A percentile compares a stretch with the other conserved stretches of the same genome.
Evolutionary conservation across 495 filamentous ascomycete species (phyloP).

Genomic region (Corynascus novoguineensis): DNA sequence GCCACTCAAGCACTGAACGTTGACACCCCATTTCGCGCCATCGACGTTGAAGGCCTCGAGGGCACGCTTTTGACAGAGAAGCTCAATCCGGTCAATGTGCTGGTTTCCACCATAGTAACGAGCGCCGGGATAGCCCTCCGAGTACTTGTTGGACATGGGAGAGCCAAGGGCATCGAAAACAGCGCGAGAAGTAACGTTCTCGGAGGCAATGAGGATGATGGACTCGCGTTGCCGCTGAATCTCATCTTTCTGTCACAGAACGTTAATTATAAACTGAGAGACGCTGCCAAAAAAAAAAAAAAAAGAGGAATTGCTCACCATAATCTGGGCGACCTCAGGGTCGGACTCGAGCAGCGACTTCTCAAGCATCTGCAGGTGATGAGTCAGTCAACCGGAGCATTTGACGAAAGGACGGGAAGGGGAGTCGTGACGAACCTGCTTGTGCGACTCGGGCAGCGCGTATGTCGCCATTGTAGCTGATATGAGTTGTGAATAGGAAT

Average conservation of each 20-base stretch:
- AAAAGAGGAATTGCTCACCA: conserved; percentile 55
- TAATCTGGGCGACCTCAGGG: conserved; percentile 87
- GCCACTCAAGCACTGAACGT: conserved; percentile 90
- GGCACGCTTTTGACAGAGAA: conserved; percentile 92
- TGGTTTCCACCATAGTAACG: conserved; percentile 99
- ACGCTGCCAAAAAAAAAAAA: background rate
- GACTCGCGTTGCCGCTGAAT: conserved; percentile 97
- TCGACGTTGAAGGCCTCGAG: conserved; percentile 88
- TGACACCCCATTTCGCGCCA: conserved; percentile 91
- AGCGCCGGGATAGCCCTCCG: conserved; percentile 95
- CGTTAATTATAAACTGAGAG: background rate
- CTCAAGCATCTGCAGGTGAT: conserved; percentile 73
- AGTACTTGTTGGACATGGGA: conserved; percentile 98
- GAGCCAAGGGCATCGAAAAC: conserved; percentile 87
- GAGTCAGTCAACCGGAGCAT: conserved; percentile 41
- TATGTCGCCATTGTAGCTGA: conserved; percentile 52
- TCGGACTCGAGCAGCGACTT: conserved; percentile 76
- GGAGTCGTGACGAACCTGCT: conserved; percentile 58
- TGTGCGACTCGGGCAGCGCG: conserved; percentile 82
- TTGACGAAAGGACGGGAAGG: background rate
- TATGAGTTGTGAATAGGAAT: conserved; percentile 8
- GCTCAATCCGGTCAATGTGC: conserved; percentile 95
- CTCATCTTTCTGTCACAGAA: conserved; percentile 64
- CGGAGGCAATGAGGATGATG: conserved; percentile 94
- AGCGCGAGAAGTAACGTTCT: conserved; percentile 83